Evolutionary conservation across 2,329 filamentous ascomycete genomes (phyloP), one percentile per base, ranked within the genome.

Genomic region (Alternaria consortialis): DNA sequence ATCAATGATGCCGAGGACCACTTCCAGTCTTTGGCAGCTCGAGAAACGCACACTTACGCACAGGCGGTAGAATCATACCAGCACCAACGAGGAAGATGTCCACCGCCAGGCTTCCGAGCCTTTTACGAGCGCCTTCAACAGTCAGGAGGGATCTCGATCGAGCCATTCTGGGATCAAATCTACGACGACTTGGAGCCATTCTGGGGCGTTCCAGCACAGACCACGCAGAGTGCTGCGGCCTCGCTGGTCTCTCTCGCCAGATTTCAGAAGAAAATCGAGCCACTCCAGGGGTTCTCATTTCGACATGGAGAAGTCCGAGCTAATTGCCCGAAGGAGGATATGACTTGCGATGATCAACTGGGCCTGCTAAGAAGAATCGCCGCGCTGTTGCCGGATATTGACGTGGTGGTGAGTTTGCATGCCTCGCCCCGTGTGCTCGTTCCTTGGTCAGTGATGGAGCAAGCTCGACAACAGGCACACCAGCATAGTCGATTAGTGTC

Each of bases 81-180:
- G 15, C 9, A 46, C 15, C 43, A 9, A 31, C 43, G 43, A 15
- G 43, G 15, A 31, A 13, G 43, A 31, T 46, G 43, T 31, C 43
- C 43, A 31, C 43, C 43, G 2, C 43, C 43, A 46, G 43, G 43
- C 8, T 46, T 46, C 15, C 43, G 27, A 17, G 25, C 13, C 9
- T 46, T 46, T 17, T 25, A 46, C 13, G 2, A 31, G 15, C 43
- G 43, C 27, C 43, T 46, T n/a, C 43, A 46, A 46, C 43, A 46
- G 25, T 46, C 17, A 15, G 29, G 17, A 31, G 43, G 27, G 5
- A 31, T 46, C 27, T 46, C 43, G 17, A 46, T 46, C 7, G 43
- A 46, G 43, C 27, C 43, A 46, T 46, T 46, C 27, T 46, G 43
- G 43, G 43, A 46, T 46, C 43, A 46, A 31, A 46, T 46, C 15